Evolutionary conservation across 805 yeast genomes (phyloP).

Genomic region (Blastobotrys peoriensis): DNA sequence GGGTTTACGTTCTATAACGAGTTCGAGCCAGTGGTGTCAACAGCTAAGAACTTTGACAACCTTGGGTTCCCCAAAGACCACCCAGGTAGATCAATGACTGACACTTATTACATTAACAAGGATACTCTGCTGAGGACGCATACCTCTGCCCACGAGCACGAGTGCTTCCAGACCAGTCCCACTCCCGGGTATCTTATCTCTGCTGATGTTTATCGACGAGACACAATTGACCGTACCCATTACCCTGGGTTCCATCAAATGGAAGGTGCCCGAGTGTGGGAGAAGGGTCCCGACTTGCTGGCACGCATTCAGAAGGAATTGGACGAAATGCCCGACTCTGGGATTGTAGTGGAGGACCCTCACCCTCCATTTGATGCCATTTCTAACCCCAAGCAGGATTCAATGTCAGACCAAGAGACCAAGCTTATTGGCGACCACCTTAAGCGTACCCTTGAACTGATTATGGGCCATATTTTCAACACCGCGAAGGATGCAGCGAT

Average conservation of each 20-base stretch:
- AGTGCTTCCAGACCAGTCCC: constrained; percentile 59
- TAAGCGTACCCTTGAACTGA: constrained; percentile 76
- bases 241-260: constrained; percentile 97
- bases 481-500: constrained; percentile 59
- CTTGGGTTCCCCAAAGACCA: constrained; percentile 88
- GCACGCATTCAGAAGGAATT: constrained; percentile 52
- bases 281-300: constrained; percentile 32
- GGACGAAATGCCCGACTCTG: constrained; percentile 55
- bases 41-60: constrained; percentile 81
- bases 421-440: constrained; percentile 67
- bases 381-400: constrained; percentile 70
- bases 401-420: constrained; percentile 66
- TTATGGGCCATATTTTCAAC: constrained; percentile 77
- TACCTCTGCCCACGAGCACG: constrained; percentile 93
- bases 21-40: constrained; percentile 78
- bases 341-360: constrained; percentile 74
- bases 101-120: constrained; percentile 83
- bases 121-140: constrained; percentile 77
- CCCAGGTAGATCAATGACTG: constrained; percentile 88
- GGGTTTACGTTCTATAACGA: constrained; percentile 72
- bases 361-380: constrained; percentile 45
- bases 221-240: constrained; percentile 91
- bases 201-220: constrained; percentile 94
- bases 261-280: constrained; percentile 95
- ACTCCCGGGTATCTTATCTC: constrained; percentile 88